Evolutionary conservation across 169 alveolate species (phyloP).

Genomic region (Plasmodium malariae): DNA sequence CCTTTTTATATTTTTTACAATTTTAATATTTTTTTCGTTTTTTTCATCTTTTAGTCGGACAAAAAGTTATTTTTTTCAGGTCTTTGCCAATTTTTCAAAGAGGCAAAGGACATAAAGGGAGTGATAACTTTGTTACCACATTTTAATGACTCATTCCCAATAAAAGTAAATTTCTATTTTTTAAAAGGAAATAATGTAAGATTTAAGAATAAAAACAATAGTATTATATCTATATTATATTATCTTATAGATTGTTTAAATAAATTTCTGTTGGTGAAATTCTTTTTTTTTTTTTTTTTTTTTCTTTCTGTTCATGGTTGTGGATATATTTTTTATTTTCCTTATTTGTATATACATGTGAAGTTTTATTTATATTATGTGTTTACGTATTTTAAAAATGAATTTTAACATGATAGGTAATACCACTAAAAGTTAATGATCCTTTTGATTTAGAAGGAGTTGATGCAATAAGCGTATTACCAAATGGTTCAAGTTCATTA

Average conservation of each 20-base stretch:
- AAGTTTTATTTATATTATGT: background rate
- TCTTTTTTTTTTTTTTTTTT: no score
- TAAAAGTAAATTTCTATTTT: slow-evolving; percentile 73
- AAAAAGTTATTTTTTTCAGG: slow-evolving; percentile 79
- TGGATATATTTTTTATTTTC: no score
- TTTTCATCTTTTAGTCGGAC: slow-evolving; percentile 72
- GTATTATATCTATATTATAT: background rate
- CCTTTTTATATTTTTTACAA: background rate
- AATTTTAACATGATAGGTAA: slow-evolving; percentile 44
- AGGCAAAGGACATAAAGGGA: slow-evolving; percentile 78
- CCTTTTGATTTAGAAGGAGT: slow-evolving; percentile 36
- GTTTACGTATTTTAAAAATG: background rate
- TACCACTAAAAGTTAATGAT: slow-evolving; percentile 17
- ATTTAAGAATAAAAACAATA: slow-evolving; percentile 9
- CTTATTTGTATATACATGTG: background rate
- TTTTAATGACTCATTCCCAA: slow-evolving; percentile 69
- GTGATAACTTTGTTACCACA: slow-evolving; percentile 59
- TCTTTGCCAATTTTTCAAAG: slow-evolving; percentile 79
- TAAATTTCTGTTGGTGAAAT: no score
- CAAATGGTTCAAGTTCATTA: slow-evolving; percentile 76
- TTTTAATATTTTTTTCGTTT: background rate
- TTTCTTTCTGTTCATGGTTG: no score
- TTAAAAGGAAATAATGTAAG: slow-evolving; percentile 76
- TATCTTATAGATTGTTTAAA: no score
- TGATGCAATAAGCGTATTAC: slow-evolving; percentile 77